Evolutionary conservation across 1,284 basidiomycete genomes (phyloP).

Genomic region (Sporisorium sorghi): DNA sequence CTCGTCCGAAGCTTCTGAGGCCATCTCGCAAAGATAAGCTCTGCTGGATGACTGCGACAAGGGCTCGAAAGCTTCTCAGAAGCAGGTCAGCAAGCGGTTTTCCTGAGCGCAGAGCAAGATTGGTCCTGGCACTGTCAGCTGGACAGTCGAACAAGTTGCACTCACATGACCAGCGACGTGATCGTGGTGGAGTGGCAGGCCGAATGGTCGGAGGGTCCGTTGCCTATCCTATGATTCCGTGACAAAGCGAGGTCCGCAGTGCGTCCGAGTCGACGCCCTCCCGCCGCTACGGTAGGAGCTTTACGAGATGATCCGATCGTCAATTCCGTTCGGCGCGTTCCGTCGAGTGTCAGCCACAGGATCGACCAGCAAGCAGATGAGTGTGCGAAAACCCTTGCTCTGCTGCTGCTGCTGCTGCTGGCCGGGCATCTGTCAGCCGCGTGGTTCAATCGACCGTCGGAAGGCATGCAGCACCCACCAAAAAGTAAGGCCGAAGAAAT

Average conservation of each 20-base stretch:
- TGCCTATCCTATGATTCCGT: neutral
- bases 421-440: neutral
- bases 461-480: neutral
- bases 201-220: neutral
- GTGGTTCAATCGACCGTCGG: neutral
- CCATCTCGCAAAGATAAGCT: neutral
- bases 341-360: neutral
- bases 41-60: neutral
- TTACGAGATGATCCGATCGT: neutral
- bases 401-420: neutral
- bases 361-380: neutral
- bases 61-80: neutral
- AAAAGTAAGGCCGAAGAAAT: slow-evolving; percentile 4
- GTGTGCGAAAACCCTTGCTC: neutral
- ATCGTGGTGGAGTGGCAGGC: neutral
- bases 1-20: neutral
- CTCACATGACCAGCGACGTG: neutral
- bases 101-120: neutral
- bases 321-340: neutral
- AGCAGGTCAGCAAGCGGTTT: neutral
- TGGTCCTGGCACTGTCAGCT: neutral
- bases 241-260: too few relatives aligned
- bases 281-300: neutral
- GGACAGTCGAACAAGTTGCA: neutral
- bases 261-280: neutral